Evolutionary conservation across 2,329 filamentous ascomycete genomes (phyloP).

Genomic region (Rhexocercosporidium sp.): DNA sequence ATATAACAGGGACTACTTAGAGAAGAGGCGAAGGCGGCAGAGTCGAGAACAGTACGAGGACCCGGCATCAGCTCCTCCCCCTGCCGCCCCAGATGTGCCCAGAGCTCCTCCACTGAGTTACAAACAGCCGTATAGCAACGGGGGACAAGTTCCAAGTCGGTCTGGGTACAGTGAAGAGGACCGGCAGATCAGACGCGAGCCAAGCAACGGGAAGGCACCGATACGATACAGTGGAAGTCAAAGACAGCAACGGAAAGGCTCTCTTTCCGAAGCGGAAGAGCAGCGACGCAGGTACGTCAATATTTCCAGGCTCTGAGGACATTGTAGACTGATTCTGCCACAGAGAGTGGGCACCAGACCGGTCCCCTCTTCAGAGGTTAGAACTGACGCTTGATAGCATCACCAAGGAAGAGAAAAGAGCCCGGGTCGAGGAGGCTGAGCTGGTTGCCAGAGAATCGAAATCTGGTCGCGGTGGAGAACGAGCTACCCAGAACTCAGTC

Average conservation of each 20-base stretch:
- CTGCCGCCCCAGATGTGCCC: slow-evolving; percentile 65
- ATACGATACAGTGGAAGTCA: slow-evolving; percentile 11
- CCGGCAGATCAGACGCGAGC: slow-evolving; percentile 12
- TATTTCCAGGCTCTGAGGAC: neutral
- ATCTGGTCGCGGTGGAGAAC: slow-evolving; percentile 37
- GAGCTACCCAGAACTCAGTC: slow-evolving; percentile 37
- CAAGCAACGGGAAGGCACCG: slow-evolving; percentile 33
- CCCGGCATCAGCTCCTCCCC: slow-evolving; percentile 41
- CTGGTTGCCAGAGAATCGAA: slow-evolving; percentile 65
- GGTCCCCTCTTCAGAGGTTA: slow-evolving; percentile 90
- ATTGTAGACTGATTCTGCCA: neutral
- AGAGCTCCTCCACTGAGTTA: slow-evolving; percentile 61
- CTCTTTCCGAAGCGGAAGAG: slow-evolving; percentile 41
- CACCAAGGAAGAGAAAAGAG: slow-evolving; percentile 94
- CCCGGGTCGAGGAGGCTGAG: slow-evolving; percentile 83
- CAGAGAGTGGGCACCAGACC: slow-evolving; percentile 73
- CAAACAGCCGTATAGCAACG: slow-evolving; percentile 53
- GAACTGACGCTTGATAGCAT: slow-evolving; percentile 90
- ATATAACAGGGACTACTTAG: slow-evolving; percentile 48
- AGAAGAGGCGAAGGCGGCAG: slow-evolving; percentile 50
- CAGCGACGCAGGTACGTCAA: slow-evolving; percentile 42
- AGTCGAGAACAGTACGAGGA: slow-evolving; percentile 48
- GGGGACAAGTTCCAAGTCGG: slow-evolving; percentile 40
- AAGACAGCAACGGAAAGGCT: slow-evolving; percentile 43
- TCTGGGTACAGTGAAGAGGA: slow-evolving; percentile 25